Conservation (phyloP, 768 basidiomycete genomes). For the Suillus tomentosus region DNA sequence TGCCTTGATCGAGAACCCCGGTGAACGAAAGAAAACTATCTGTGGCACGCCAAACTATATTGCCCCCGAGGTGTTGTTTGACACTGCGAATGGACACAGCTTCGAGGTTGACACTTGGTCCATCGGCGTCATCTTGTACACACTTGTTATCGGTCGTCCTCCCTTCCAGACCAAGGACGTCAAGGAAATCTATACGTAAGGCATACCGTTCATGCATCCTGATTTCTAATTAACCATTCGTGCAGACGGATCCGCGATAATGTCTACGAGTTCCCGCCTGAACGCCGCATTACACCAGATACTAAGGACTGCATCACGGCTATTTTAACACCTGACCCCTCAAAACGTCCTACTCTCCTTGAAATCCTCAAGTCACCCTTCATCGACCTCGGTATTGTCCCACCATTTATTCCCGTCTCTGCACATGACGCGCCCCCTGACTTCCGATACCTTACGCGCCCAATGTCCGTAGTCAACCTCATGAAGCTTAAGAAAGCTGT, state of each 20-base stretch:
- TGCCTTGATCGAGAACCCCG: slow-evolving; percentile 93
- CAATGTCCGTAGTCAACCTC: slow-evolving; percentile 70
- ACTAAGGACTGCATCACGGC: slow-evolving; percentile 77
- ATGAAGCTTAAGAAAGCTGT: slow-evolving; percentile 61
- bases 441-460: slow-evolving; percentile 65
- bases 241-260: slow-evolving; percentile 89
- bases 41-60: slow-evolving; percentile 99
- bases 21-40: slow-evolving; percentile 98
- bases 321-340: slow-evolving; percentile 86
- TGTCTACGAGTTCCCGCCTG: slow-evolving; percentile 87
- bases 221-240: slow-evolving; percentile 9
- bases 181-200: slow-evolving; percentile 91
- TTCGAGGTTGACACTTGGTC: slow-evolving; percentile 99
- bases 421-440: slow-evolving; percentile 78
- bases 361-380: slow-evolving; percentile 85
- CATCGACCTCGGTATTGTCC: slow-evolving; percentile 81
- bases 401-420: slow-evolving; percentile 75
- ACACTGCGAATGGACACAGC: slow-evolving; percentile 93
- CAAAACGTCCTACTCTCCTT: slow-evolving; percentile 77
- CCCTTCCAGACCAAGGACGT: slow-evolving; percentile 99
- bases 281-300: slow-evolving; percentile 68
- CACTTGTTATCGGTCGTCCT: slow-evolving; percentile 90
- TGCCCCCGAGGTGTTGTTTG: slow-evolving; percentile 95
- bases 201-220: slow-evolving; percentile 10
- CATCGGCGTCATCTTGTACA: slow-evolving; percentile 95